Conservation (phyloP, 495 filamentous ascomycete species). For the Jackrogersella minutella region DNA sequence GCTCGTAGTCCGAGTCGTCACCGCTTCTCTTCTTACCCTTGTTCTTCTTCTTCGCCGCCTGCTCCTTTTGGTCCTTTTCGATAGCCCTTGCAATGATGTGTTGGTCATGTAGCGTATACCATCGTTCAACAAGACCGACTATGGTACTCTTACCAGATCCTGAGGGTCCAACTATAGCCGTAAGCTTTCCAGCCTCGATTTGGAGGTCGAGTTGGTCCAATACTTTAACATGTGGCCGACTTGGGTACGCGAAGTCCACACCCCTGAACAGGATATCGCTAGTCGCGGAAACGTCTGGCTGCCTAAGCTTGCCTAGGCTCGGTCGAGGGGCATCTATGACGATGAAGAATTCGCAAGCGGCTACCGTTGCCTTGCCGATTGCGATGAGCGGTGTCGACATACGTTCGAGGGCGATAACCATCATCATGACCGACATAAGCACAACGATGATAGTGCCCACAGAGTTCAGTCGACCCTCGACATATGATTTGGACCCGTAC, state of each 20-base stretch:
- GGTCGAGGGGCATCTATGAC: constrained; percentile 65
- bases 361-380: constrained; percentile 61
- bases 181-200: constrained; percentile 80
- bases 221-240: constrained; percentile 69
- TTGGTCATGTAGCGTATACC: constrained; percentile 77
- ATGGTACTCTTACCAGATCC: constrained; percentile 92
- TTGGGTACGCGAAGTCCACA: constrained; percentile 74
- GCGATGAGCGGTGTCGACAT: constrained; percentile 61
- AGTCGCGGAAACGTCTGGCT: constrained; percentile 54
- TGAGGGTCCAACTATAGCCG: constrained; percentile 87
- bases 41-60: constrained; percentile 51
- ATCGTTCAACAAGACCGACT: constrained; percentile 88
- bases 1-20: constrained; percentile 46
- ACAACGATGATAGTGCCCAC: constrained; percentile 60
- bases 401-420: constrained; percentile 55
- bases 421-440: constrained; percentile 65
- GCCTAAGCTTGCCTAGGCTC: constrained; percentile 51
- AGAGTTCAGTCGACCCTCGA: constrained; percentile 50
- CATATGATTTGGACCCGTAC: constrained; percentile 57
- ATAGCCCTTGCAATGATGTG: constrained; percentile 58
- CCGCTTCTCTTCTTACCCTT: constrained; percentile 41
- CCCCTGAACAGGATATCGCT: constrained; percentile 67
- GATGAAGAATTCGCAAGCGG: constrained; percentile 64
- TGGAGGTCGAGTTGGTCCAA: constrained; percentile 62
- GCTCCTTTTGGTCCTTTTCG: constrained; percentile 54